These are phyloP conservation scores for Thalassia testudinum DNA, from an alignment of 116 monocot genomes.

Conservation along the genomic window DNA sequence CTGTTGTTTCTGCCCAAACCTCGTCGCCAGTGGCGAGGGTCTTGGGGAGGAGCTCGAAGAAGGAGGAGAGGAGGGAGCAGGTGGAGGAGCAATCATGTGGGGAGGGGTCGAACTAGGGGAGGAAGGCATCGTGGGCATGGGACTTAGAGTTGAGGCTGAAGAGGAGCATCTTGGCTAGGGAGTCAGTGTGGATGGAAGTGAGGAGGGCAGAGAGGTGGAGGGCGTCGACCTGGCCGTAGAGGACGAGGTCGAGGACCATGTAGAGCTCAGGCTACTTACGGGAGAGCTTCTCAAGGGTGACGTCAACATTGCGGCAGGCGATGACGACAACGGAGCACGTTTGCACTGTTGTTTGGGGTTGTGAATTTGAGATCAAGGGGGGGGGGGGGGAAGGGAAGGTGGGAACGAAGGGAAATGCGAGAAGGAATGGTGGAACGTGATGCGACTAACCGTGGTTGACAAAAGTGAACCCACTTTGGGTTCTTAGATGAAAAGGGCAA, in stretches of 20 bases:
- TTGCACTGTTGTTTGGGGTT: no score
- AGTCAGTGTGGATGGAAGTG: constrained; percentile 53
- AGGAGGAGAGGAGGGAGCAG: constrained; percentile 5
- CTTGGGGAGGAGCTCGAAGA: constrained; percentile 28
- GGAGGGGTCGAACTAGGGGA: constrained; percentile 28
- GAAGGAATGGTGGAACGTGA: no score
- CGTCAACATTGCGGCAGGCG: constrained; percentile 71
- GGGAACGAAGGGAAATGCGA: no score
- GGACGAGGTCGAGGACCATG: constrained; percentile 72
- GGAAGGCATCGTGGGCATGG: constrained; percentile 33
- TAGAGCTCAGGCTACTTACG: constrained; percentile 76
- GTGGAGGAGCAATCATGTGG: constrained; percentile 19
- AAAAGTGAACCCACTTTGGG: no score
- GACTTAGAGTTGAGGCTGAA: constrained; percentile 46
- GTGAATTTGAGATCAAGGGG: no score
- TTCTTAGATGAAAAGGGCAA: no score
- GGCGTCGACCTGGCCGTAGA: constrained; percentile 43
- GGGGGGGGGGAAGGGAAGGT: no score
- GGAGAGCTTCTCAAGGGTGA: constrained; percentile 61
- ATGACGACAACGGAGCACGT: no score
- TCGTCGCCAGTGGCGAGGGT: background rate
- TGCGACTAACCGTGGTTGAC: no score
- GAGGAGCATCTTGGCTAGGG: constrained; percentile 56
- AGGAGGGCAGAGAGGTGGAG: constrained; percentile 54
- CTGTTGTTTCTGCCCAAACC: background rate